Conservation (phyloP, 805 yeast species). For the Torulaspora delbrueckii region DNA sequence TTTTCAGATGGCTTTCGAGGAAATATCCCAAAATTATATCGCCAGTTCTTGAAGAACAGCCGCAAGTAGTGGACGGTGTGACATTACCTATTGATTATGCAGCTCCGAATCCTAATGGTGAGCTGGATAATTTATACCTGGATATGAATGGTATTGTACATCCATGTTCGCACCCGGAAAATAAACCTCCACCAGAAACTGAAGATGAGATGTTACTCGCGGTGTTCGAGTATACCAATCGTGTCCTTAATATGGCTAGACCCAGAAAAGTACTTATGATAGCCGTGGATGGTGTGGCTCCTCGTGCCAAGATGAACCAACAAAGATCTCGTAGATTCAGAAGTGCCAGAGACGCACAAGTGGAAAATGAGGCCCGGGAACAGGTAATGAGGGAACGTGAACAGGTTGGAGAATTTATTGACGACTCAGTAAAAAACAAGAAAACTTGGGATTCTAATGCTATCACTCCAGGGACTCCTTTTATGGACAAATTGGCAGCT, state of each 20-base stretch:
- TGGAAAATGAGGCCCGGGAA: constrained; percentile 68
- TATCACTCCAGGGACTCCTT: constrained; percentile 98
- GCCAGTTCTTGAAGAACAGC: constrained; percentile 76
- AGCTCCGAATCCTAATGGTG: constrained; percentile 90
- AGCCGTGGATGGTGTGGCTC: constrained; percentile 99
- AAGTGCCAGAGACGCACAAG: constrained; percentile 82
- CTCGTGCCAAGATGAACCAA: constrained; percentile 96
- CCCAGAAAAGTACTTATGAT: constrained; percentile 90
- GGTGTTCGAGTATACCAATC: constrained; percentile 85
- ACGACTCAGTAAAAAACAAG: constrained; percentile 65
- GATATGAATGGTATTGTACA: constrained; percentile 99
- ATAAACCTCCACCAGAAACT: constrained; percentile 90
- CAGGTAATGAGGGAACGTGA: constrained; percentile 36
- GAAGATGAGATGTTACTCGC: constrained; percentile 97
- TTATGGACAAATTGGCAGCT: constrained; percentile 84
- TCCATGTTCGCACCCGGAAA: constrained; percentile 98
- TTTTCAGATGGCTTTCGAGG: constrained; percentile 90
- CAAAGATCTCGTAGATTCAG: constrained; percentile 92
- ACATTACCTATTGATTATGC: constrained; percentile 61
- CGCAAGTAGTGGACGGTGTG: constrained; percentile 53
- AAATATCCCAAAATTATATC: constrained; percentile 93
- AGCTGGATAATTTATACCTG: constrained; percentile 83
- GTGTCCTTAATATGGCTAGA: constrained; percentile 88
- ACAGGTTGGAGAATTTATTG: constrained; percentile 58
- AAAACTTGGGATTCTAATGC: constrained; percentile 93